phyloP scores from a whole-genome alignment of 768 basidiomycete genomes.

The Fomitopsis serialis region DNA sequence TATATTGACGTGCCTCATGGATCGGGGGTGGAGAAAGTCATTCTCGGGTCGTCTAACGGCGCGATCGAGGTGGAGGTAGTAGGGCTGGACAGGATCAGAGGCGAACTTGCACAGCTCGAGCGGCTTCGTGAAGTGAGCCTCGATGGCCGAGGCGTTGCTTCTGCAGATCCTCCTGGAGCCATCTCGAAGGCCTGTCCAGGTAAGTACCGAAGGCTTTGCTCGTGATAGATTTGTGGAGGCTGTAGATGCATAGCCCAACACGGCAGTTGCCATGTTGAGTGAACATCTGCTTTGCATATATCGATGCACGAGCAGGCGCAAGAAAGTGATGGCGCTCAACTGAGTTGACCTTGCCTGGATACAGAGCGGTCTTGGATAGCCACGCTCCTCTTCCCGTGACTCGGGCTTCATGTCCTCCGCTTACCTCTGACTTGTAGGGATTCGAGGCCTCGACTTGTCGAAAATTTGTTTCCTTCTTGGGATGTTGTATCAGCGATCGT shows the following conservation, averaged over 20 bases:
- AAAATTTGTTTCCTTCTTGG: constrained; percentile 73
- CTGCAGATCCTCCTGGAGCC: constrained; percentile 42
- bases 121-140: constrained; percentile 76
- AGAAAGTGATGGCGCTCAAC: background rate
- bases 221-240: background rate
- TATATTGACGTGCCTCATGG: constrained; percentile 67
- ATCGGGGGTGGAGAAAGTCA: constrained; percentile 50
- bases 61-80: constrained; percentile 86
- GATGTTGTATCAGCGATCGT: constrained; percentile 58
- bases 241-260: no score
- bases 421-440: constrained; percentile 36
- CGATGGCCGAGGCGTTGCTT: constrained; percentile 59
- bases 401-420: background rate
- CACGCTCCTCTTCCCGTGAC: no score
- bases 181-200: constrained; percentile 62
- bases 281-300: no score
- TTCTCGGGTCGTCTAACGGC: constrained; percentile 79
- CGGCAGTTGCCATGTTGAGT: no score
- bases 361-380: background rate
- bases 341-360: background rate
- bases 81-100: constrained; percentile 70
- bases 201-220: constrained; percentile 32
- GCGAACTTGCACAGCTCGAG: constrained; percentile 60
- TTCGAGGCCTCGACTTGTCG: constrained; percentile 80
- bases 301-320: no score